phyloP scores from a whole-genome alignment of 768 basidiomycete species.

The Clitopilus hobsonii region DNA sequence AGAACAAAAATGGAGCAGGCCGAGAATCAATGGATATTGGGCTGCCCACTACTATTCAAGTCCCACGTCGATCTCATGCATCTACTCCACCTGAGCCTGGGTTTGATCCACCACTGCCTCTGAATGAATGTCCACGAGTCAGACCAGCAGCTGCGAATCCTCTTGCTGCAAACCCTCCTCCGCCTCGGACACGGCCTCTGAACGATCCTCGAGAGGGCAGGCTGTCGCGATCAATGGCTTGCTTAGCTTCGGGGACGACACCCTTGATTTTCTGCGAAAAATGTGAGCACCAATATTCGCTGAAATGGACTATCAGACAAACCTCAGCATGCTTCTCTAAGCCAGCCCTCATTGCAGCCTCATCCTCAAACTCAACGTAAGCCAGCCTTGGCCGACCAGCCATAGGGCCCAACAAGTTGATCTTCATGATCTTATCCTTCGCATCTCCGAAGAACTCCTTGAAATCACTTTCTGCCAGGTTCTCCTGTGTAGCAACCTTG shows the following conservation, averaged over 20 bases:
- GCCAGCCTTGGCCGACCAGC: constrained; percentile 57
- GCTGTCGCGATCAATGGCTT: constrained; percentile 58
- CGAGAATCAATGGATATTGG: not conserved
- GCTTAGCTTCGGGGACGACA: constrained; percentile 57
- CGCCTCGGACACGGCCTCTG: constrained; percentile 48
- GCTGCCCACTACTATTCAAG: too few relatives aligned
- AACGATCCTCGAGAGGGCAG: constrained; percentile 23
- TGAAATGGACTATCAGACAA: constrained; percentile 14
- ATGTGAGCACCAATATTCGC: constrained; percentile 6
- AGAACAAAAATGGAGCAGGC: not conserved
- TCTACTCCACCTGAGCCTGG: not conserved
- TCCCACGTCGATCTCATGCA: not conserved
- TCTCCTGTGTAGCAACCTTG: constrained; percentile 44
- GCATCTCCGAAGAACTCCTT: constrained; percentile 75
- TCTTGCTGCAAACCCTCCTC: constrained; percentile 57
- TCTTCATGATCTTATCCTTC: constrained; percentile 62
- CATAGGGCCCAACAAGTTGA: constrained; percentile 51
- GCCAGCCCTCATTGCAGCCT: constrained; percentile 78
- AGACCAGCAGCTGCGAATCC: constrained; percentile 70
- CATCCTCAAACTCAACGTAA: constrained; percentile 89
- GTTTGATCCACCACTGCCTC: not conserved
- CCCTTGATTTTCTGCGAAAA: constrained; percentile 64
- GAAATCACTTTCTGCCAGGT: constrained; percentile 59
- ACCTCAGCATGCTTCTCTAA: constrained; percentile 75
- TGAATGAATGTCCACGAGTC: constrained; percentile 26